Conservation (phyloP, 768 basidiomycete genomes). For the Mycena belliarum region DNA sequence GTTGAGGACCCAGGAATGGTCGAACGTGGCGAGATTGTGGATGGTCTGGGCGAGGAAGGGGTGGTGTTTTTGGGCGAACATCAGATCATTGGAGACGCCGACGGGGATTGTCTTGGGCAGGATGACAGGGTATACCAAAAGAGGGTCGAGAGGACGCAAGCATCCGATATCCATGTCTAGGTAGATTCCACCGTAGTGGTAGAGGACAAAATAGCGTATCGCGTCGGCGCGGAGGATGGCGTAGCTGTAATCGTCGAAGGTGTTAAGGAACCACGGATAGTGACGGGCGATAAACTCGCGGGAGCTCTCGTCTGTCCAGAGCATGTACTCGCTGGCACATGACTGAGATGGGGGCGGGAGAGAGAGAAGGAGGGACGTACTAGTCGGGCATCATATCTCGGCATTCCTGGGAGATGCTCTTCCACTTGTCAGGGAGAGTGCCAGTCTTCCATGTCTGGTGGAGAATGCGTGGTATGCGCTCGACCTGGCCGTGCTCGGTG, state of each 20-base stretch:
- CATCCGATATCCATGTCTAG: conserved; percentile 97
- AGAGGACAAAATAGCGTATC: conserved; percentile 96
- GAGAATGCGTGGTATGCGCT: conserved; percentile 87
- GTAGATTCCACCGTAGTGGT: conserved; percentile 95
- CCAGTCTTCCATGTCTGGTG: conserved; percentile 99
- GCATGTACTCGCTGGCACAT: conserved; percentile 81
- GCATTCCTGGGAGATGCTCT: conserved; percentile 77
- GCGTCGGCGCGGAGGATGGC: conserved; percentile 94
- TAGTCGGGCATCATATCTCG: conserved; percentile 94
- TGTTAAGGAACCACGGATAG: conserved; percentile 92
- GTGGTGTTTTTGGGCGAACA: conserved; percentile 83
- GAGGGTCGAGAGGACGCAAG: conserved; percentile 78
- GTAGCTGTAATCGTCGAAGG: conserved; percentile 90
- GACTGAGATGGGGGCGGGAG: conserved; percentile 20
- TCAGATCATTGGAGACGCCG: conserved; percentile 96
- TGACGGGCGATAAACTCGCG: conserved; percentile 85
- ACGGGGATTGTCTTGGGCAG: conserved; percentile 96
- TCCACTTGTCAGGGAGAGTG: conserved; percentile 80
- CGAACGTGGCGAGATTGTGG: conserved; percentile 86
- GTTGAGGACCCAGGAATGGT: conserved; percentile 92
- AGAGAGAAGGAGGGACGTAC: conserved; percentile 50
- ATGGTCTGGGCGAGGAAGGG: conserved; percentile 93
- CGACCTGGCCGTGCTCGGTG: conserved; percentile 57
- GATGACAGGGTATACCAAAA: conserved; percentile 84
- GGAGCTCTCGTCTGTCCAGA: conserved; percentile 94